Evolutionary conservation across 2,329 filamentous ascomycete genomes (phyloP).

Genomic region (Trichoderma afroharzianum): DNA sequence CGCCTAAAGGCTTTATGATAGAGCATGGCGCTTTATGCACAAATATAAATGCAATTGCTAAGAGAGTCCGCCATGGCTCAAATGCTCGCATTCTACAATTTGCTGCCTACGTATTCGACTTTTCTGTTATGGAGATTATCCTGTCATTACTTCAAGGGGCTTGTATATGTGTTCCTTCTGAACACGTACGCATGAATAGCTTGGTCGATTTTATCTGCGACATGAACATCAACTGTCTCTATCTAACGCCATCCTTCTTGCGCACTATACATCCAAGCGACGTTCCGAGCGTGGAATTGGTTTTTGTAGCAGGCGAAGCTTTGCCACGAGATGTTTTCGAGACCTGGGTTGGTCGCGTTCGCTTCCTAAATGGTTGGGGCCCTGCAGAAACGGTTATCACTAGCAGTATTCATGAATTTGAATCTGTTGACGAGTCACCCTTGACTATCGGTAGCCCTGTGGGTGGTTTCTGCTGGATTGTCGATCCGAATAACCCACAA

Average conservation of each 20-base stretch:
- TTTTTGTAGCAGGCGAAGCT: conserved; percentile 16
- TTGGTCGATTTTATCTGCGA: conserved; percentile 12
- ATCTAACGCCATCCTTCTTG: conserved; percentile 14
- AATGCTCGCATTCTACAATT: conserved; percentile 8
- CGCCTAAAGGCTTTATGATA: conserved; percentile 4
- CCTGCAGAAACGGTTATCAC: conserved; percentile 17
- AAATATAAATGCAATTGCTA: not conserved
- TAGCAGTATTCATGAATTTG: conserved; percentile 13
- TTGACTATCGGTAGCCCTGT: conserved; percentile 11
- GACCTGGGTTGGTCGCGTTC: conserved; percentile 14
- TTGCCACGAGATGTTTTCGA: conserved; percentile 12
- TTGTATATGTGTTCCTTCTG: conserved; percentile 3
- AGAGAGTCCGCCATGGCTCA: not conserved
- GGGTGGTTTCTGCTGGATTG: conserved; percentile 13
- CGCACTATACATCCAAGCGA: not conserved
- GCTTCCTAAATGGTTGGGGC: conserved; percentile 21
- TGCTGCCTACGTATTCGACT: conserved; percentile 11
- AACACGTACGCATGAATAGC: conserved; percentile 12
- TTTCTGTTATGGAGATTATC: conserved; percentile 16
- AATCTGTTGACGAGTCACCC: conserved; percentile 2
- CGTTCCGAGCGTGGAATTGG: conserved; percentile 14
- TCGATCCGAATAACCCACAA: conserved; percentile 8
- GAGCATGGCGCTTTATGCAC: conserved; percentile 1
- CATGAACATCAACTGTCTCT: conserved; percentile 14
- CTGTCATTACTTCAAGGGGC: conserved; percentile 6